These are phyloP conservation scores for Scleromitrula shiraiana DNA, from an alignment of 2,329 filamentous ascomycete species.

Conservation along the genomic window DNA sequence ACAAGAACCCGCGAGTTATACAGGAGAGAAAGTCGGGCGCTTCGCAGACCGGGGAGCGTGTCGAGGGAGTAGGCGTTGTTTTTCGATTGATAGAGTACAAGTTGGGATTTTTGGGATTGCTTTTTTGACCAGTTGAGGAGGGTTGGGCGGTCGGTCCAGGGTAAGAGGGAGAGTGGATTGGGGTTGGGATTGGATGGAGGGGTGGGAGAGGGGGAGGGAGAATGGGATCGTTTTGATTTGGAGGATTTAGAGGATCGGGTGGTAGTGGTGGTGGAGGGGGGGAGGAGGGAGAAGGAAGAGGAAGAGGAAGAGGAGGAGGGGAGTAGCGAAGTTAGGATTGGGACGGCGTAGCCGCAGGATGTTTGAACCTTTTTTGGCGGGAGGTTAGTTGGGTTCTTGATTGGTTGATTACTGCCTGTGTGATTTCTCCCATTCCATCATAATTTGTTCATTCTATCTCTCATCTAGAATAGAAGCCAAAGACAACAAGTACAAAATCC, in stretches of 20 bases:
- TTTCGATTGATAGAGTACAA: neutral
- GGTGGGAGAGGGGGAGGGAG: neutral
- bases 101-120: neutral
- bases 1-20: neutral
- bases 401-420: too few species aligned
- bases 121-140: neutral
- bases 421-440: too few species aligned
- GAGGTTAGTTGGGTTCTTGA: neutral
- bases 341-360: slow-evolving; percentile 58
- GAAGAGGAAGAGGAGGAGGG: neutral
- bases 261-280: neutral
- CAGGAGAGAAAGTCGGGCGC: neutral
- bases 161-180: neutral
- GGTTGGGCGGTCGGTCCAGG: slow-evolving; percentile 1
- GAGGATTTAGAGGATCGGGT: neutral
- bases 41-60: neutral
- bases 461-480: neutral
- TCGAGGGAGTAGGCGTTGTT: slow-evolving; percentile 2
- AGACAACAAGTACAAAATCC: too few species aligned
- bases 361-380: slow-evolving; percentile 49
- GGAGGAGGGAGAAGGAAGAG: neutral
- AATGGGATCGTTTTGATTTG: too few species aligned
- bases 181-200: neutral
- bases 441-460: neutral
- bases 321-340: slow-evolving; percentile 22